These are phyloP conservation scores for Phylloboletellus chloephorus DNA, from an alignment of 1,284 basidiomycete species.

Conservation along the genomic window DNA sequence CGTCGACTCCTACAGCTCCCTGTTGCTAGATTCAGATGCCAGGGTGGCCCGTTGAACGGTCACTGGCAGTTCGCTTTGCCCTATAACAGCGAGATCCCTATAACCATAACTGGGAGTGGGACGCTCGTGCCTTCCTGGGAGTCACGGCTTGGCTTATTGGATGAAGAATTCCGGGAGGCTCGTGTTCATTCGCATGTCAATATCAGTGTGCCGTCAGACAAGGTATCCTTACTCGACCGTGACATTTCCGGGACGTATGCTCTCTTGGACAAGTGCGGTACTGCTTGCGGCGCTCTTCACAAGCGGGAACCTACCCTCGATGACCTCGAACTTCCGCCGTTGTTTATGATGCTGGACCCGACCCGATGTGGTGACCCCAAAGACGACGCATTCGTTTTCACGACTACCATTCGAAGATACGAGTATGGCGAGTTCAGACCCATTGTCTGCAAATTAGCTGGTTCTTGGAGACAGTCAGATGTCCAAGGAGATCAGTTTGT, in stretches of 20 bases:
- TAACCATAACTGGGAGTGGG: conserved; percentile 64
- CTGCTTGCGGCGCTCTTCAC: conserved; percentile 84
- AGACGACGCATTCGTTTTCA: conserved; percentile 79
- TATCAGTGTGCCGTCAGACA: conserved; percentile 52
- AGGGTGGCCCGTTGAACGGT: conserved; percentile 59
- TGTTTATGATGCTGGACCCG: conserved; percentile 85
- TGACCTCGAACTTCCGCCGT: conserved; percentile 48
- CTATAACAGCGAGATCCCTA: conserved; percentile 44
- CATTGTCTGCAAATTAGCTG: conserved; percentile 63
- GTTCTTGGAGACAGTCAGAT: conserved; percentile 72
- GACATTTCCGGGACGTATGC: conserved; percentile 77
- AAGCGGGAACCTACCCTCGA: conserved; percentile 45
- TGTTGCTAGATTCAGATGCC: conserved; percentile 70
- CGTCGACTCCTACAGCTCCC: conserved; percentile 72
- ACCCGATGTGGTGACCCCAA: conserved; percentile 69
- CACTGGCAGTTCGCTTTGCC: conserved; percentile 84
- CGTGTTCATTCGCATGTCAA: conserved; percentile 64
- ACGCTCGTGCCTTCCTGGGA: conserved; percentile 83
- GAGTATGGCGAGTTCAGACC: conserved; percentile 80
- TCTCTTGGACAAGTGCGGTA: conserved; percentile 83
- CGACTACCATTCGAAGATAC: conserved; percentile 68
- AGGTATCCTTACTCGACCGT: conserved; percentile 61
- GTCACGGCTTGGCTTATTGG: conserved; percentile 71
- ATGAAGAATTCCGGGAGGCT: conserved; percentile 60
- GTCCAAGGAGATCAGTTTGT: conserved; percentile 45